Percentiles rank a stretch among this genome's conserved stretches.
These are phyloP conservation scores for Cladophialophora exuberans DNA, from an alignment of 2,329 filamentous ascomycete genomes.

Conservation along the genomic window DNA sequence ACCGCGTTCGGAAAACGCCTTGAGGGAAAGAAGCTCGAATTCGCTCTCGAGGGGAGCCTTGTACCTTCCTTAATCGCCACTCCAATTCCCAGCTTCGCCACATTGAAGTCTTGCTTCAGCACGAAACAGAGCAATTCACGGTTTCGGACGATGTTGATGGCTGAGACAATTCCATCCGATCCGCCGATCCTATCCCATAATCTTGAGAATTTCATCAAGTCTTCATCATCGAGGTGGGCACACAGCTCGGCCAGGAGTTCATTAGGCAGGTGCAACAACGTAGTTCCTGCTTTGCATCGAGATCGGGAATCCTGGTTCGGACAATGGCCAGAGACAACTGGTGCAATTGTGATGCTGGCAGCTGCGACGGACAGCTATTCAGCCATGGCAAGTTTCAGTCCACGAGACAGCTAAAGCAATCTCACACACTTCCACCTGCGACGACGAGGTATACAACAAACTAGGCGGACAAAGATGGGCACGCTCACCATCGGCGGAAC, in stretches of 20 bases:
- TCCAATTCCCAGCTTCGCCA: conserved; percentile 36
- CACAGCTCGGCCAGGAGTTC: conserved; percentile 34
- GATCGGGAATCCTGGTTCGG: no score
- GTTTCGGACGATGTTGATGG: conserved; percentile 29
- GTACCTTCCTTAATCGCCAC: conserved; percentile 47
- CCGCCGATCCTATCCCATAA: conserved; percentile 43
- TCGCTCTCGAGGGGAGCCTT: conserved; percentile 47
- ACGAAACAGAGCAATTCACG: not conserved
- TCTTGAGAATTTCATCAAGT: conserved; percentile 43
- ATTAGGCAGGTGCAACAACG: no score
- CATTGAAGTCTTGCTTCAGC: not conserved
- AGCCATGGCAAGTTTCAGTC: no score
- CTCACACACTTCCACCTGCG: no score
- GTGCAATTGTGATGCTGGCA: no score
- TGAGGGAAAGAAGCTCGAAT: conserved; percentile 53
- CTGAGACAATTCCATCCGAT: conserved; percentile 36
- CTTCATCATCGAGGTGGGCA: conserved; percentile 34
- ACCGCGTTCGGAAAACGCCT: conserved; percentile 43
- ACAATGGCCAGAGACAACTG: no score
- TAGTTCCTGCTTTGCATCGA: no score
- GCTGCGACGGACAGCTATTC: no score
- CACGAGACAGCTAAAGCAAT: no score
- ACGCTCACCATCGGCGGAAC: no score
- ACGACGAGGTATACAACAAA: no score
- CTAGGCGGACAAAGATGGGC: no score